A percentile compares a stretch with the other conserved stretches of the same genome.
Evolutionary conservation across 352 stramenopile species (phyloP).

Genomic region (Blastocystis sp.): DNA sequence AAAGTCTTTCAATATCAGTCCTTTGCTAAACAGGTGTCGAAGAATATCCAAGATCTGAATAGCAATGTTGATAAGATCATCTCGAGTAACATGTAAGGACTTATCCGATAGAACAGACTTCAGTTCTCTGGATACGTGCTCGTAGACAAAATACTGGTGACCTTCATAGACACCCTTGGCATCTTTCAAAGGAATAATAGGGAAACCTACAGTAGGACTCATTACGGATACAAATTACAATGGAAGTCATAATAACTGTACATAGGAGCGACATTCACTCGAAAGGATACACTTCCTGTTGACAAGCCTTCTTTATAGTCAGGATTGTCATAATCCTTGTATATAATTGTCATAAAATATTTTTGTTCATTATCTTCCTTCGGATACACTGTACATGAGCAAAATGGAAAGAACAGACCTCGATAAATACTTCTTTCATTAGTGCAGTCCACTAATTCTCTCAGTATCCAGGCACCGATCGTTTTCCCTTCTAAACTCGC

Average conservation of each 20-base stretch:
- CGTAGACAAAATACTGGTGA: conserved; percentile 34
- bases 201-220: neutral
- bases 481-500: conserved; percentile 23
- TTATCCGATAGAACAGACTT: neutral
- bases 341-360: conserved; percentile 46
- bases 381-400: neutral
- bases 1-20: conserved; percentile 33
- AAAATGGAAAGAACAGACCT: neutral
- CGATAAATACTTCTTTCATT: neutral
- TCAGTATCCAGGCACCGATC: conserved; percentile 11
- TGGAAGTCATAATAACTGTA: conserved; percentile 45
- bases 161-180: neutral
- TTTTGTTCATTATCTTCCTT: conserved; percentile 5
- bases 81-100: neutral
- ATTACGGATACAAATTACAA: neutral
- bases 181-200: conserved; percentile 19
- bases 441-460: neutral
- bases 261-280: neutral
- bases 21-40: neutral
- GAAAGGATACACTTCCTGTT: neutral
- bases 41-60: conserved; percentile 40
- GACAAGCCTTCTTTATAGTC: neutral
- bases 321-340: conserved; percentile 25
- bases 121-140: neutral
- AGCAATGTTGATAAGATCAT: conserved; percentile 38